Evolutionary conservation across 495 filamentous ascomycete species (phyloP), one percentile per base, ranked within the genome.

Genomic region (Hyaloscypha hepaticicola): DNA sequence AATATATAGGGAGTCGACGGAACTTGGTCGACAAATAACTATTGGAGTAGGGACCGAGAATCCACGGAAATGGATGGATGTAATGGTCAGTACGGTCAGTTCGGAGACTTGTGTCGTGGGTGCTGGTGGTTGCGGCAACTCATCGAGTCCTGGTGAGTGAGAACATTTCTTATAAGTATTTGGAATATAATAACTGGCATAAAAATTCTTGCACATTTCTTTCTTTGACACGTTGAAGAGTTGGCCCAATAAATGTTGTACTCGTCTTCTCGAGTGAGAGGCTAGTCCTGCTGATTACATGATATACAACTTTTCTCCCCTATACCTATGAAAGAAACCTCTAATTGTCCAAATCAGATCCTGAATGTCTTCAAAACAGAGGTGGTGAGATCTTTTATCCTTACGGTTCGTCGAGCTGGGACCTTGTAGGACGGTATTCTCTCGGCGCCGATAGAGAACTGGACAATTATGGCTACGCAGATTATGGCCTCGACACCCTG

Each of bases 401-500:
- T 26, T 72, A 72, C 14, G 69, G 77, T 52, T 88, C 86, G 16
- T 74, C 78, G 33, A 83, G 80, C 55, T 89, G 86, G 86, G 73
- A 76, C n/a, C 66, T 75, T 26, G 77, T 86, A 57, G 82, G 82
- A 55, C 67, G 76, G 16, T 90, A 77, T 75, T 72, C 83, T 66
- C 74, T 88, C 41, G 83, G 80, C 6, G 71, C 87, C 58, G 77
- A 80, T 51, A 75, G n/a, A 9, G 45, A 84, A 55, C 76, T 86
- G 12, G 83, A 80, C 25, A 73, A 80, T 27, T 75, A 73, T 11
- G 79, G 79, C 9, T 82, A 80, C 69, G 83, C 81, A n/a, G 75
- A 85, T 61, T 88, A 84, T 69, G 87, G 82, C 14, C 77, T 85
- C 70, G 87, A 90, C 53, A 82, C 75, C 11, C 58, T 86, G 21